Evolutionary conservation across 331 rosid species (phyloP).

Genomic region (Telfairia occidentalis): DNA sequence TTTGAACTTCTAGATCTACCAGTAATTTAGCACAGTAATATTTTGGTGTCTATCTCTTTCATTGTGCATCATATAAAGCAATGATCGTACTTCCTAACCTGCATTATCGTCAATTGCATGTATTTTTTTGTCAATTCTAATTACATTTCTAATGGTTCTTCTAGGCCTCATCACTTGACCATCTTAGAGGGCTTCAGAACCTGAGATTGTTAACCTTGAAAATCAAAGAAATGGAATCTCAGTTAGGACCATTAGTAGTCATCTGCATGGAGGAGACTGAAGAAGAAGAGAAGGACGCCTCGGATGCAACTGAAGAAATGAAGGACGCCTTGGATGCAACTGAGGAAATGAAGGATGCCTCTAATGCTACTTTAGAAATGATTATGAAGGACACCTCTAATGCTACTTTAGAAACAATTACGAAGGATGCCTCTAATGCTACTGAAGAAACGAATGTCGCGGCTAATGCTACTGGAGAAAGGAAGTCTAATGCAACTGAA

Average conservation of each 20-base stretch:
- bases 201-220: constrained; percentile 26
- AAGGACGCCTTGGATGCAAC: constrained; percentile 7
- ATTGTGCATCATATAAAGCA: background rate
- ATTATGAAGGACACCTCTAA: constrained; percentile 1
- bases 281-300: background rate
- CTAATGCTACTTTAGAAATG: background rate
- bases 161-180: constrained; percentile 22
- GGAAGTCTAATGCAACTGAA: background rate
- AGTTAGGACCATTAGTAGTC: constrained; percentile 25
- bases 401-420: background rate
- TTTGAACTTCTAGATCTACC: background rate
- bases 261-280: constrained; percentile 12
- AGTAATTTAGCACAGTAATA: background rate
- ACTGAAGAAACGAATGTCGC: background rate
- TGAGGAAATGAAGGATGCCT: background rate
- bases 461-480: background rate
- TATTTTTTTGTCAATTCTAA: background rate
- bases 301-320: background rate
- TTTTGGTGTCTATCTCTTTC: background rate
- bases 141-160: background rate
- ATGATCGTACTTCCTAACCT: background rate
- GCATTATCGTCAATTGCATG: background rate
- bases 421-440: background rate
- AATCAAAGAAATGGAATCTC: constrained; percentile 28
- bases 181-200: constrained; percentile 25